Evolutionary conservation across 495 filamentous ascomycete genomes (phyloP).

Genomic region (Penicillium turbatum): DNA sequence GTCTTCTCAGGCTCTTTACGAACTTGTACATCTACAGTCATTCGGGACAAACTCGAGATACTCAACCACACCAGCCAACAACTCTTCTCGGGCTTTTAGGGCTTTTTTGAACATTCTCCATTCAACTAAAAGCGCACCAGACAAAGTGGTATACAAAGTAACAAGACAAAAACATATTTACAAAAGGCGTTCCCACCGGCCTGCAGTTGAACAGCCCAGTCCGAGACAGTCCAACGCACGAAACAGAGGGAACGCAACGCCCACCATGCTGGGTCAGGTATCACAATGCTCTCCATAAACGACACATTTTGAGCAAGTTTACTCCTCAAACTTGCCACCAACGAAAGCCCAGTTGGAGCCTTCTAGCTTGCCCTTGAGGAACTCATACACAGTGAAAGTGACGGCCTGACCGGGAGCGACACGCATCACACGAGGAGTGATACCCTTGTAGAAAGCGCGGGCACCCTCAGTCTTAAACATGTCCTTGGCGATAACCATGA

Average conservation of each 20-base stretch:
- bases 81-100: background rate
- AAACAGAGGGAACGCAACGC: conserved; percentile 26
- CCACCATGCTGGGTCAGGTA: conserved; percentile 27
- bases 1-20: background rate
- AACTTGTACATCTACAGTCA: background rate
- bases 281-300: conserved; percentile 26
- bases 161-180: conserved; percentile 25
- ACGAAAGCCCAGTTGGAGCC: conserved; percentile 60
- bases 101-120: background rate
- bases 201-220: conserved; percentile 9
- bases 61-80: background rate
- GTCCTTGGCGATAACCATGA: conserved; percentile 71
- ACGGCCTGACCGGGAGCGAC: conserved; percentile 97
- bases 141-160: conserved; percentile 23
- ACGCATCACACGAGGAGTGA: conserved; percentile 95
- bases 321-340: conserved; percentile 71
- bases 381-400: conserved; percentile 97
- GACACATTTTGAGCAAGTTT: conserved; percentile 20
- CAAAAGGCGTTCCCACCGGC: conserved; percentile 14
- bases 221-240: conserved; percentile 4
- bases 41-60: background rate
- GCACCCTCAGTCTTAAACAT: conserved; percentile 98
- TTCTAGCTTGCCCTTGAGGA: conserved; percentile 78
- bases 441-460: conserved; percentile 97
- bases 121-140: conserved; percentile 8